Conservation (phyloP, 192 early-diverging fungal genomes). For the Allomyces macrogynus region DNA sequence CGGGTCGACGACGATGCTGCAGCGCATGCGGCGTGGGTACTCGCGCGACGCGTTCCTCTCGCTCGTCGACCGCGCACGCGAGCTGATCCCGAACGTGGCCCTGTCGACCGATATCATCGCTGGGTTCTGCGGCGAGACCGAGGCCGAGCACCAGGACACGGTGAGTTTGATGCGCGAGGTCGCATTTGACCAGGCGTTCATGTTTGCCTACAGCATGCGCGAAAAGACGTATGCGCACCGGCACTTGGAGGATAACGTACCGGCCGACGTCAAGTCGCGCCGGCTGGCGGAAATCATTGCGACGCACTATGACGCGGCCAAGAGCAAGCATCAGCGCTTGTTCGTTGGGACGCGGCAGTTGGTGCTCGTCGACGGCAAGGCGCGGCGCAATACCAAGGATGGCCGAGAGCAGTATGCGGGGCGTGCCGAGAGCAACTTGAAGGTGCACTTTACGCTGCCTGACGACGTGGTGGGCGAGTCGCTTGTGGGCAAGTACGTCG, state of each 20-base stretch:
- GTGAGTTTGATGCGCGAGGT: constrained; percentile 42
- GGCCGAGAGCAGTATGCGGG: constrained; percentile 10
- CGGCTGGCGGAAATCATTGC: constrained; percentile 45
- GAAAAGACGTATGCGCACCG: constrained; percentile 56
- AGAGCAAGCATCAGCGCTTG: constrained; percentile 19
- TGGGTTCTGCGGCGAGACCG: constrained; percentile 61
- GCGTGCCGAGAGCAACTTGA: constrained; percentile 44
- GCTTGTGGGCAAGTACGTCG: constrained; percentile 1
- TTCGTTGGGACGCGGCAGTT: constrained; percentile 24
- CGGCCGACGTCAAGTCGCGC: constrained; percentile 32
- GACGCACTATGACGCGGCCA: constrained; percentile 36
- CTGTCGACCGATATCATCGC: constrained; percentile 56
- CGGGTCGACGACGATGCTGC: constrained; percentile 37
- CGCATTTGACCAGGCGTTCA: constrained; percentile 50
- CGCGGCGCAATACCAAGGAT: constrained; percentile 7
- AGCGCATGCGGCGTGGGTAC: constrained; percentile 58
- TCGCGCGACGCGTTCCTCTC: constrained; percentile 46
- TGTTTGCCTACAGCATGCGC: constrained; percentile 63
- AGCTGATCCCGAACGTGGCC: constrained; percentile 44
- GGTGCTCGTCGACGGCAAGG: constrained; percentile 32
- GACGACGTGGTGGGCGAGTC: constrained; percentile 3
- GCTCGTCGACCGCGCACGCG: constrained; percentile 42
- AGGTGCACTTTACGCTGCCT: constrained; percentile 32
- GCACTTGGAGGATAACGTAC: constrained; percentile 43
- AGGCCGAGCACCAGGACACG: constrained; percentile 46